Conservation (phyloP, 805 yeast genomes). For the Candida endomychidarum region DNA sequence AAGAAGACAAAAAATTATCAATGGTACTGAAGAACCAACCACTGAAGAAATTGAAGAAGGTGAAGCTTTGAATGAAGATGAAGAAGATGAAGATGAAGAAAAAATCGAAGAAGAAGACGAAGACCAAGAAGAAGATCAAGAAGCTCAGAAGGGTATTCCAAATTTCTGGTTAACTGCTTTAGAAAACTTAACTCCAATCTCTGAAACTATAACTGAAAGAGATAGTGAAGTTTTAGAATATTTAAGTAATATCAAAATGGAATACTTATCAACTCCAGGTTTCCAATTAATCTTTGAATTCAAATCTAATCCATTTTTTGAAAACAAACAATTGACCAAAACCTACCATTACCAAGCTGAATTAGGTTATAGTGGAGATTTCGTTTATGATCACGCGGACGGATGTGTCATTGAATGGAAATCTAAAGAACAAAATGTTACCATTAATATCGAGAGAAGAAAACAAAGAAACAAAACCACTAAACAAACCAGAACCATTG, state of each 20-base stretch:
- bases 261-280: slow-evolving; percentile 83
- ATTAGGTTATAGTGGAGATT: slow-evolving; percentile 92
- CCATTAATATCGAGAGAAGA: slow-evolving; percentile 86
- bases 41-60: slow-evolving; percentile 78
- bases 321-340: slow-evolving; percentile 71
- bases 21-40: slow-evolving; percentile 76
- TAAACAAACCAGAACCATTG: slow-evolving; percentile 93
- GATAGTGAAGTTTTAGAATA: slow-evolving; percentile 79
- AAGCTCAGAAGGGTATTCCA: slow-evolving; percentile 71
- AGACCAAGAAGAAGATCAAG: slow-evolving; percentile 28
- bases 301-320: slow-evolving; percentile 69
- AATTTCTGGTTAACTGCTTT: slow-evolving; percentile 96
- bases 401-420: slow-evolving; percentile 86
- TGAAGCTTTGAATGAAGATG: slow-evolving; percentile 61
- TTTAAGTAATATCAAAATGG: slow-evolving; percentile 70
- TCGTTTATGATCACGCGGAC: slow-evolving; percentile 94
- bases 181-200: slow-evolving; percentile 77
- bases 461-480: slow-evolving; percentile 97
- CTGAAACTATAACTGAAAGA: slow-evolving; percentile 84
- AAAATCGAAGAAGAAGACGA: slow-evolving; percentile 26
- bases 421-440: slow-evolving; percentile 76
- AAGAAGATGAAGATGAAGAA: slow-evolving; percentile 25
- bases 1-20: slow-evolving; percentile 68
- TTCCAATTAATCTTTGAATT: slow-evolving; percentile 85
- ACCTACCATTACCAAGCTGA: slow-evolving; percentile 93